Conservation (phyloP, 129 eudicot species). For the Centrapalus pauciflorus region DNA sequence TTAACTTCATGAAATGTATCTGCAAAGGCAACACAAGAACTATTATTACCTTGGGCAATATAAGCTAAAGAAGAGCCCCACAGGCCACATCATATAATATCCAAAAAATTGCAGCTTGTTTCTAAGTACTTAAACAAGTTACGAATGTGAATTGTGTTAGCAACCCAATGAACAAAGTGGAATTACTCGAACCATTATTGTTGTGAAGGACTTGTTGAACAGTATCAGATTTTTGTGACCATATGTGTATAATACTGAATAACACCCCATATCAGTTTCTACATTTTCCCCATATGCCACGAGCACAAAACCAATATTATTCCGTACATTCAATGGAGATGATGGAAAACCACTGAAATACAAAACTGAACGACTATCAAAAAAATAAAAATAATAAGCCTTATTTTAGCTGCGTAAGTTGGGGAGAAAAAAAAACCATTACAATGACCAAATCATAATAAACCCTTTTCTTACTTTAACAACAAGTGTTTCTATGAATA, state of each 20-base stretch:
- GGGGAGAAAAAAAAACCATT: conserved; percentile 7
- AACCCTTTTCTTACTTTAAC: neutral
- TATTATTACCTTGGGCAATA: neutral
- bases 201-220: neutral
- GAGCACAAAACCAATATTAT: neutral
- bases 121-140: neutral
- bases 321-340: neutral
- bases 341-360: neutral
- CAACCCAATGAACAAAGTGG: neutral
- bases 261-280: neutral
- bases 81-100: conserved; percentile 5
- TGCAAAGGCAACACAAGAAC: conserved; percentile 24
- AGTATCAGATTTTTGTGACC: neutral
- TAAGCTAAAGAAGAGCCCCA: neutral
- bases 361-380: neutral
- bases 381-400: neutral
- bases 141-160: neutral
- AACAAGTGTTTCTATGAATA: neutral
- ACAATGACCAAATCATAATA: neutral
- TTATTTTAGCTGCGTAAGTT: conserved; percentile 11
- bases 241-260: neutral
- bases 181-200: neutral
- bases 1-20: conserved; percentile 77
- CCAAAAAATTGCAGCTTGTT: neutral
- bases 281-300: neutral